Evolutionary conservation across 768 basidiomycete genomes (phyloP), one percentile per base, ranked within the genome.

Genomic region (Tylopilus intermedius): DNA sequence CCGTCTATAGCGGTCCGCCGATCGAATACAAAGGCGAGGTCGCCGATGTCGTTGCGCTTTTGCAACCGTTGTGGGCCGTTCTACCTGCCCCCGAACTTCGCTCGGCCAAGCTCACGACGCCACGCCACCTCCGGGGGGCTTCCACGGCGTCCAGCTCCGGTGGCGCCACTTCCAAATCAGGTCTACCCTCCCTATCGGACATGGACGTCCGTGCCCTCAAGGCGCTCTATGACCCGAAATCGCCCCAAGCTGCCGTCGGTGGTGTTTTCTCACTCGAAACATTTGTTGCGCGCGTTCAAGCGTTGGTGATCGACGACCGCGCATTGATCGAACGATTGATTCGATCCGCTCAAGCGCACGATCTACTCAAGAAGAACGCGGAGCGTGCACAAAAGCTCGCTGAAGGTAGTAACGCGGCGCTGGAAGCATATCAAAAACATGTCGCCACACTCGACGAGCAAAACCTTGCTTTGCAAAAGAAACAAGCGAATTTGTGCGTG

Each of bases 381-480:
- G 91, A 92, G 63, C 77, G 91, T 45, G 93, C 91, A 21, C 88
- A 94, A 75, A 92, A 91, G 69, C 77, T 95, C 27, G 89, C 90
- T 4, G 84, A 87, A 67, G 93, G 94, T 47, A 88, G 86, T 38
- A 84, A 81, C 54, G 68, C 64, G 18, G 90, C 86, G 24, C 71
- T 96, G 39, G 90, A 92, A 74, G 92, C 86, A 15, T 95, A 96
- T 63, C 90, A 95, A 74, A 86, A 84, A 70, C 92, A 95, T 64
- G 85, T 94, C 4, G 77, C 79, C 62, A 80, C 77, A 22, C 74
- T 95, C 51, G 90, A 94, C 62, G 88, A 90, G 61, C 78, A 88
- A 51, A 84, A 90, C 59, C 66, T 77, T 58, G 57, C 66, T 8
- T 66, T 84, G 51, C 73, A 76, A 32, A 64, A 75, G 22, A 77